Conservation (phyloP, 2,329 filamentous ascomycete species). For the Hypomyces rosellus region DNA sequence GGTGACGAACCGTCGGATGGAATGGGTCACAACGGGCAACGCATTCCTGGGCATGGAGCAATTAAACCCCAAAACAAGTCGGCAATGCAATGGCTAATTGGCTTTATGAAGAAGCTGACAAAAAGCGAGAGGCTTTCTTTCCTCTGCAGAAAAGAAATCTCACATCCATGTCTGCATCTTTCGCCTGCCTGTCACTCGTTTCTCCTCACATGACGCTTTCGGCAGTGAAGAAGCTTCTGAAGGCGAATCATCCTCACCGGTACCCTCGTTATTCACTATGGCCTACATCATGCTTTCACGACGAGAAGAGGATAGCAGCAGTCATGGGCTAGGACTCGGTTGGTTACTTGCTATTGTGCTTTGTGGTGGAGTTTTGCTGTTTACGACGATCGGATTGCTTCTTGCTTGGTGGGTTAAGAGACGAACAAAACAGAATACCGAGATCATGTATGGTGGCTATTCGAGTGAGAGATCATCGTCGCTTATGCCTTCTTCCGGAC, state of each 20-base stretch:
- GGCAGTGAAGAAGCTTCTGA: neutral
- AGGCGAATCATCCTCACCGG: slow-evolving; percentile 10
- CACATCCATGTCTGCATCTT: neutral
- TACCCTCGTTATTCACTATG: neutral
- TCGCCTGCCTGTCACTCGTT: neutral
- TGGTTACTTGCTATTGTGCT: slow-evolving; percentile 41
- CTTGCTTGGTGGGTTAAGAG: slow-evolving; percentile 32
- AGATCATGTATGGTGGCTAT: slow-evolving; percentile 19
- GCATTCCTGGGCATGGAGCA: slow-evolving; percentile 31
- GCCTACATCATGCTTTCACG: slow-evolving; percentile 1
- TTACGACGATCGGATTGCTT: slow-evolving; percentile 36
- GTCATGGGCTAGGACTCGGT: slow-evolving; percentile 25
- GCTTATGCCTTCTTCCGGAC: slow-evolving; percentile 17
- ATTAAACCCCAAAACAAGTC: slow-evolving; percentile 18
- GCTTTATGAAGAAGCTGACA: neutral
- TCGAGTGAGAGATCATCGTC: neutral
- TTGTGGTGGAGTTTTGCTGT: slow-evolving; percentile 40
- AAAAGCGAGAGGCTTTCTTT: neutral
- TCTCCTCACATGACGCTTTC: neutral
- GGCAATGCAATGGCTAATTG: slow-evolving; percentile 1
- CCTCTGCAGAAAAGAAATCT: neutral
- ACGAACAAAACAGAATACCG: slow-evolving; percentile 15
- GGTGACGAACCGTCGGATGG: slow-evolving; percentile 16
- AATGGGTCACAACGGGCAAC: slow-evolving; percentile 33
- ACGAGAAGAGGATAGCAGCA: slow-evolving; percentile 1